These are phyloP conservation scores for Proliferodiscus dingleyae DNA, from an alignment of 2,329 filamentous ascomycete species.

Conservation along the genomic window DNA sequence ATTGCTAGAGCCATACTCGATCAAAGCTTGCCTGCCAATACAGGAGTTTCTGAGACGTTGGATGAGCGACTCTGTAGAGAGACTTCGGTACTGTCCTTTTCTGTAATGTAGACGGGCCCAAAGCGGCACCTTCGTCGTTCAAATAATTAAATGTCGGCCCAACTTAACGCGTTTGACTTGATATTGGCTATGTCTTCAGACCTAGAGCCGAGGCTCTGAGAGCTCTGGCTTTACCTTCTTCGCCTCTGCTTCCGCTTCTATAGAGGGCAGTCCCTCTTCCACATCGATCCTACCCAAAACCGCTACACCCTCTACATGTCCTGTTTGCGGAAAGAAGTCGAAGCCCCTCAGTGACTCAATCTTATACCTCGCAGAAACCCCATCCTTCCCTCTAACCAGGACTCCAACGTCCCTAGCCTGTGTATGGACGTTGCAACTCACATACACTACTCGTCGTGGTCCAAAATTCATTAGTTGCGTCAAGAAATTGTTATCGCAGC, in stretches of 20 bases:
- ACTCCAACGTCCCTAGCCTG: conserved; percentile 91
- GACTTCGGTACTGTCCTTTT: too few relatives aligned
- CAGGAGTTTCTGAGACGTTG: too few relatives aligned
- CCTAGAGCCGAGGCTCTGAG: too few relatives aligned
- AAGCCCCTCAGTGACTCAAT: conserved; percentile 91
- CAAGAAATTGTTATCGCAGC: conserved; percentile 83
- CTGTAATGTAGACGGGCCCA: too few relatives aligned
- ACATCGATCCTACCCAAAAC: conserved; percentile 55
- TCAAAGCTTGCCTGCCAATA: too few relatives aligned
- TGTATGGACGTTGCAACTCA: conserved; percentile 97
- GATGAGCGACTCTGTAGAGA: too few relatives aligned
- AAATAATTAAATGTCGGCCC: too few relatives aligned
- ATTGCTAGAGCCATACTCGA: too few relatives aligned
- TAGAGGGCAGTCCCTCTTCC: neutral
- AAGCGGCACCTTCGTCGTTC: too few relatives aligned
- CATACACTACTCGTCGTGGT: conserved; percentile 80
- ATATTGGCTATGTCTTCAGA: neutral
- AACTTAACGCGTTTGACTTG: too few relatives aligned
- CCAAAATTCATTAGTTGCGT: conserved; percentile 72
- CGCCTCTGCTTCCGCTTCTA: neutral
- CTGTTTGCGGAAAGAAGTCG: conserved; percentile 92
- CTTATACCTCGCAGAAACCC: conserved; percentile 56
- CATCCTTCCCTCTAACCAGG: conserved; percentile 65
- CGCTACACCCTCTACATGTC: conserved; percentile 64
- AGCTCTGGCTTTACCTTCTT: too few relatives aligned